These are phyloP conservation scores for Pythium utonaiense DNA, from an alignment of 352 stramenopile species.

Conservation along the genomic window DNA sequence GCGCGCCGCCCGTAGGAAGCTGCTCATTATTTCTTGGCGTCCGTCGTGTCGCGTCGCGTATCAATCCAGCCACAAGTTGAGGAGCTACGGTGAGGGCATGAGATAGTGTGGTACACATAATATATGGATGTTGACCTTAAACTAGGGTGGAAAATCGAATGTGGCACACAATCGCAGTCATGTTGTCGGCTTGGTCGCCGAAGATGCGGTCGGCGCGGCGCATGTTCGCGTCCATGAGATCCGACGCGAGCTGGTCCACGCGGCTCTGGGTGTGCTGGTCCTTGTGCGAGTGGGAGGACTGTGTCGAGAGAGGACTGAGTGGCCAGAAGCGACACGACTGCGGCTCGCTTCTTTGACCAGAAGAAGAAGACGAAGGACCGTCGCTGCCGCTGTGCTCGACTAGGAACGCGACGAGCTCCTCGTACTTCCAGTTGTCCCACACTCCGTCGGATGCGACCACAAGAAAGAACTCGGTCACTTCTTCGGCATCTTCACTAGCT, in stretches of 20 bases:
- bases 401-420: conserved; percentile 58
- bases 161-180: conserved; percentile 75
- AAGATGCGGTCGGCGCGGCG: conserved; percentile 61
- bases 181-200: conserved; percentile 86
- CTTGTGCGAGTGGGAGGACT: background rate
- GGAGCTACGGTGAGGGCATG: no score
- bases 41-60: conserved; percentile 5
- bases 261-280: conserved; percentile 8
- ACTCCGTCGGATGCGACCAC: conserved; percentile 80
- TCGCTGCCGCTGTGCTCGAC: conserved; percentile 17
- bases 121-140: conserved; percentile 7
- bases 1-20: conserved; percentile 17
- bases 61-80: conserved; percentile 15
- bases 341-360: no score
- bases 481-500: conserved; percentile 7
- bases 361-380: conserved; percentile 8
- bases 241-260: conserved; percentile 30
- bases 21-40: conserved; percentile 9
- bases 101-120: conserved; percentile 12
- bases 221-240: conserved; percentile 66
- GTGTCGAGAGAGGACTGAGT: background rate
- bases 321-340: background rate
- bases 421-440: conserved; percentile 90
- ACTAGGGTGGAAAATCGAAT: conserved; percentile 24
- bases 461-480: conserved; percentile 40